phyloP scores from a whole-genome alignment of 164 flowering plant species.

The Magnolia kwangsiensis region DNA sequence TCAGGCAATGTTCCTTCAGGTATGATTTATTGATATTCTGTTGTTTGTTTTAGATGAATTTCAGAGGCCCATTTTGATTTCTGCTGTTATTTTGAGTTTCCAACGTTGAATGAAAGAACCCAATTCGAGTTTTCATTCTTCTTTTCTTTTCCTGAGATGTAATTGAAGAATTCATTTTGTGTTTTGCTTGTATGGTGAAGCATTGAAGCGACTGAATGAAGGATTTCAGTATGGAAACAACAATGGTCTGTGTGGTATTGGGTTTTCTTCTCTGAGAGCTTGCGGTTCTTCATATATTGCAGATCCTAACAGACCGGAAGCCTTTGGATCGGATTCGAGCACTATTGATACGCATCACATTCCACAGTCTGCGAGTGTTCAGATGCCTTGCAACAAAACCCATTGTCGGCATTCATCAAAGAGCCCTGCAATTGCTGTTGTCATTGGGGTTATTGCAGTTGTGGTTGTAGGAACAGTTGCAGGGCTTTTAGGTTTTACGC shows the following conservation, averaged over 20 bases:
- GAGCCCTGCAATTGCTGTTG: slow-evolving; percentile 28
- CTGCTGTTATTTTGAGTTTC: not conserved
- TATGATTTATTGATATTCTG: slow-evolving; percentile 7
- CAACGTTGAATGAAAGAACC: too few species aligned
- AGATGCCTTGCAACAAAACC: slow-evolving; percentile 32
- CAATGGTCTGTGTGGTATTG: slow-evolving; percentile 59
- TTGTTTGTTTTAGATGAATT: not conserved
- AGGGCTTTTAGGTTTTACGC: slow-evolving; percentile 46
- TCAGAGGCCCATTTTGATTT: not conserved
- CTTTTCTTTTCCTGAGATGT: not conserved
- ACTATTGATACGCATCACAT: slow-evolving; percentile 29
- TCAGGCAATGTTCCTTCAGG: slow-evolving; percentile 86
- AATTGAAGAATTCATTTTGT: not conserved
- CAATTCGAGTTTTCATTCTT: not conserved
- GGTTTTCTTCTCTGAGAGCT: slow-evolving; percentile 42
- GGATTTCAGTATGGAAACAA: slow-evolving; percentile 77
- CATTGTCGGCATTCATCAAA: slow-evolving; percentile 34
- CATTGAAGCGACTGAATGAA: slow-evolving; percentile 58
- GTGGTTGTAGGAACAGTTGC: slow-evolving; percentile 20
- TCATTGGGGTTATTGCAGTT: slow-evolving; percentile 43
- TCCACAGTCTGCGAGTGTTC: slow-evolving; percentile 65
- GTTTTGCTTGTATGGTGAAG: slow-evolving; percentile 17
- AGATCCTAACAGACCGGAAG: slow-evolving; percentile 47
- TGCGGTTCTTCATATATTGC: slow-evolving; percentile 35
- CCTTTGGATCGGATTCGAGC: slow-evolving; percentile 34